These are phyloP conservation scores for Hypoxylon sp. DNA, from an alignment of 2,329 filamentous ascomycete genomes.

Conservation along the genomic window DNA sequence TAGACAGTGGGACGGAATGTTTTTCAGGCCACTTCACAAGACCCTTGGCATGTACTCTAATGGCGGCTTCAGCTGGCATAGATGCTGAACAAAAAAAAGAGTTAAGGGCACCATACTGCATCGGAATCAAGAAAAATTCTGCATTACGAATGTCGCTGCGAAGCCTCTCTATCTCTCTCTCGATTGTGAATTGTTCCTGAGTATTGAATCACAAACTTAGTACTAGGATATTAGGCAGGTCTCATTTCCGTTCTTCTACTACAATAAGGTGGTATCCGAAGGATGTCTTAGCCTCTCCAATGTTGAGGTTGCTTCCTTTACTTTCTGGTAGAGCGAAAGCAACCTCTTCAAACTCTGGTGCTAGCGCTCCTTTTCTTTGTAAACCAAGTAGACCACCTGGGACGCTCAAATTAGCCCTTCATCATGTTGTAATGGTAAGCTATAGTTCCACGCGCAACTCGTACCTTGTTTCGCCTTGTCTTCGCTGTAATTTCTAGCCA, in stretches of 20 bases:
- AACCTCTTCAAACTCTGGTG: conserved; percentile 79
- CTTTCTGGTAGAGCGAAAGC: conserved; percentile 71
- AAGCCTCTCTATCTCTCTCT: conserved; percentile 24
- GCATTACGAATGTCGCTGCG: conserved; percentile 39
- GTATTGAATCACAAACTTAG: not conserved
- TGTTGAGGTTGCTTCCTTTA: conserved; percentile 75
- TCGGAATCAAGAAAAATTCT: conserved; percentile 60
- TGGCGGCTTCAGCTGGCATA: conserved; percentile 63
- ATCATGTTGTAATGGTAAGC: not conserved
- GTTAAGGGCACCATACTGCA: conserved; percentile 49
- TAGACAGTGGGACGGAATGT: conserved; percentile 49
- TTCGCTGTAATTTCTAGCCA: conserved; percentile 80
- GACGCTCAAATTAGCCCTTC: conserved; percentile 12
- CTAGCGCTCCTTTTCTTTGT: conserved; percentile 77
- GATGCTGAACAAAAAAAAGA: conserved; percentile 49
- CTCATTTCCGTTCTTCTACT: conserved; percentile 73
- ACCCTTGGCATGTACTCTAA: conserved; percentile 57
- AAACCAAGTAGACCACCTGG: conserved; percentile 79
- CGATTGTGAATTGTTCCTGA: conserved; percentile 40
- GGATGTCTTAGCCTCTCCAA: conserved; percentile 78
- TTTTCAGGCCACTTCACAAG: conserved; percentile 47
- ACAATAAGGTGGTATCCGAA: conserved; percentile 88
- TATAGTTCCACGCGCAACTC: conserved; percentile 25
- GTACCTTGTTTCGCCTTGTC: conserved; percentile 80
- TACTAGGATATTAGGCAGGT: conserved; percentile 12